Evolutionary conservation across 2,329 filamentous ascomycete genomes (phyloP).

Genomic region (Akanthomyces lecanii): DNA sequence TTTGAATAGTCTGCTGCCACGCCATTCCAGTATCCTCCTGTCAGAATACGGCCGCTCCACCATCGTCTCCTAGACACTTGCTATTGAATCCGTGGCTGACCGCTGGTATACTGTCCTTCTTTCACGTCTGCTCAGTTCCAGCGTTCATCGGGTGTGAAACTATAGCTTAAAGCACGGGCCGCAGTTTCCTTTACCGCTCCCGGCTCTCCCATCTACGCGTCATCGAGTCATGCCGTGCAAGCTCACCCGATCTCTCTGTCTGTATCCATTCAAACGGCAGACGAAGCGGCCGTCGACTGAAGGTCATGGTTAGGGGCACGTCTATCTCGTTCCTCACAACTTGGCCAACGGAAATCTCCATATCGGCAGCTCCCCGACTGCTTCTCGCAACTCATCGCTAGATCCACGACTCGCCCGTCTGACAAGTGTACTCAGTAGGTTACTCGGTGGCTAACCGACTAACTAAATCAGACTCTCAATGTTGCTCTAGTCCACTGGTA

Average conservation of each 20-base stretch:
- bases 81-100: neutral
- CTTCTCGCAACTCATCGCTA: neutral
- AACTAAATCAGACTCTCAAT: neutral
- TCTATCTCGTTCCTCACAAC: neutral
- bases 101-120: neutral
- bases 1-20: neutral
- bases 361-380: neutral
- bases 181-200: neutral
- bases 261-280: neutral
- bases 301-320: neutral
- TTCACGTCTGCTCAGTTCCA: neutral
- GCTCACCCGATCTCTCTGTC: neutral
- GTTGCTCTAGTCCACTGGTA: neutral
- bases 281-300: neutral
- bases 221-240: conserved; percentile 1
- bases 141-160: neutral
- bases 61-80: neutral
- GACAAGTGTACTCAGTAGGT: neutral
- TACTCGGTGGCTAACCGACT: neutral
- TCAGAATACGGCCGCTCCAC: neutral
- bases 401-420: neutral
- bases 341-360: neutral
- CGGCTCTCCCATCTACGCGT: neutral
- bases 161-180: neutral
- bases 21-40: neutral